Evolutionary conservation across 2,329 filamentous ascomycete genomes (phyloP).

Genomic region (Ilyonectria mors-panacis): DNA sequence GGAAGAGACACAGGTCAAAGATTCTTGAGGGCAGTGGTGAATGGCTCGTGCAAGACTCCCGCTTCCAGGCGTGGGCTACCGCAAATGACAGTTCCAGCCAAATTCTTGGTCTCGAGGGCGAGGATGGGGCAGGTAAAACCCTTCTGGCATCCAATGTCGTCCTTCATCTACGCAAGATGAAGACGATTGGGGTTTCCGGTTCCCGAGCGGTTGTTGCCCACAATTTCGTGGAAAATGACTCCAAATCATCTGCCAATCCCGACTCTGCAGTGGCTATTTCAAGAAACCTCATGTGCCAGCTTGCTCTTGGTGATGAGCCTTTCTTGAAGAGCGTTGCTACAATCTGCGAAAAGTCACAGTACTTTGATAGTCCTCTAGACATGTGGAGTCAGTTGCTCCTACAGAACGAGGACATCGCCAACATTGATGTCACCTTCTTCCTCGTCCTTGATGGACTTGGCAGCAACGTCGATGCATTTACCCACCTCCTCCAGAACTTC

Average conservation of each 20-base stretch:
- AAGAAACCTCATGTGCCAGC: constrained; percentile 48
- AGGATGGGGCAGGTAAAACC: constrained; percentile 51
- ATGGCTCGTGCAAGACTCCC: constrained; percentile 18
- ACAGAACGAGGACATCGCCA: constrained; percentile 49
- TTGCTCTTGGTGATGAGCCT: constrained; percentile 50
- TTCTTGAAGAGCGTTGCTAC: constrained; percentile 51
- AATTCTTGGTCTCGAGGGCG: constrained; percentile 48
- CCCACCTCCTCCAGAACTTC: constrained; percentile 46
- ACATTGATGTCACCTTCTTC: constrained; percentile 51
- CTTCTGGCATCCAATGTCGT: constrained; percentile 52
- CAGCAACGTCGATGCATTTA: constrained; percentile 34
- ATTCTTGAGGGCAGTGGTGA: constrained; percentile 49
- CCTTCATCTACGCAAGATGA: constrained; percentile 44
- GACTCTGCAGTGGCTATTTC: constrained; percentile 1
- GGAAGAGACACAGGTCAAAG: constrained; percentile 48
- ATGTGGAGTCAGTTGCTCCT: constrained; percentile 52
- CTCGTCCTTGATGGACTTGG: constrained; percentile 51
- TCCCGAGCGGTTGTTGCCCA: constrained; percentile 27
- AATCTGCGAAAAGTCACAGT: constrained; percentile 43
- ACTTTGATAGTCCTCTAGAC: constrained; percentile 48
- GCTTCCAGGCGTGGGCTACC: constrained; percentile 18
- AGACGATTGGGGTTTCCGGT: background rate
- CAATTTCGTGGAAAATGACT: constrained; percentile 18
- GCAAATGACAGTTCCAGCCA: background rate
- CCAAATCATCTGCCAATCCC: background rate